Base-by-base conservation (phyloP, 805 yeast species). In the Vanderwaltozyma yarrowii region DNA sequence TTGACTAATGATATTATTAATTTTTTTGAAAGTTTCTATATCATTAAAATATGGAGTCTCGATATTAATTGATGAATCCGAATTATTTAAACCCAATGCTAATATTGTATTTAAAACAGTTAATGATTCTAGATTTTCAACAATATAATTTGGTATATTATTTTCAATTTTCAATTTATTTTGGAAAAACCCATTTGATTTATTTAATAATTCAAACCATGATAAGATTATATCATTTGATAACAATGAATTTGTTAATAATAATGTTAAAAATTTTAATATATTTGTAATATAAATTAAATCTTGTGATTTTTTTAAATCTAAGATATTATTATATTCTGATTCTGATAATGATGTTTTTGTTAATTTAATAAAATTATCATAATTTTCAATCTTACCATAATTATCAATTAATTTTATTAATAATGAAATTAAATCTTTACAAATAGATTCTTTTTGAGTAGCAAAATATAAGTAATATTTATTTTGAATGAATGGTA, bases 191-290 rank as follows among this genome's bases (percentile, higher is more conserved):
- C 12, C 19, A 64, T 28, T 58, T 50, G 10, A 58, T 49, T 9
- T 44, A 10, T 63, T 53, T 71, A 76, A 65, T 10, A 76, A 54
- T 5, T 59, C 47, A 47, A 80, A 78, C 92, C 92, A 82, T 9
- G 59, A 48, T 2, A 52, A 34, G 3, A 71, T 67, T 5, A 45
- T 29, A 2, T 68, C 62, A 1, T 49, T 35, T 2, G 60, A 54
- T 3, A 60, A 47, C 5, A 60, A 51, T 3, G 62, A 52, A 30
- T 69, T 67, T 31, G 69, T 60, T 14, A 67, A 47, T 11, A 71
- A 44, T 65, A 53, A 9, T 60, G 65, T 45, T 59, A 70, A 44
- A 59, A 56, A 20, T 56, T 52, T 37, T 58, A 71, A 27, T 49
- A 56, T 8, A 59, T 56, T 35, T 56, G 61, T 33, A 58, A 55